These are phyloP conservation scores for Pseudocercospora pini-densiflorae DNA, from an alignment of 2,329 filamentous ascomycete genomes.

Conservation along the genomic window DNA sequence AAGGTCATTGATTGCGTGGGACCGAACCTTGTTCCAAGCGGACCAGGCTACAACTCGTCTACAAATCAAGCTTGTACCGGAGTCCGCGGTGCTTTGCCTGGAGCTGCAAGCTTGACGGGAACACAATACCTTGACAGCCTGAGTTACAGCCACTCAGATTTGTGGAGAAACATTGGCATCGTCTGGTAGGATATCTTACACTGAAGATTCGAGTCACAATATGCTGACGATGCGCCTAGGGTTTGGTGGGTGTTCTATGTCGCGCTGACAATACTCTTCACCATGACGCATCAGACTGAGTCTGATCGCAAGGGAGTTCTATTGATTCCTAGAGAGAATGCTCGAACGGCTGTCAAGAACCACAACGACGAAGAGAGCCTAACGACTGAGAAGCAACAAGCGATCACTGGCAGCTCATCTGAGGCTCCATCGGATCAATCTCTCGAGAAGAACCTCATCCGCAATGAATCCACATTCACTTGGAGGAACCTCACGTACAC, in stretches of 20 bases:
- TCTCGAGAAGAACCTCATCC: conserved; percentile 47
- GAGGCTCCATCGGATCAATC: conserved; percentile 34
- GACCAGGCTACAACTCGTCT: conserved; percentile 44
- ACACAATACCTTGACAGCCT: conserved; percentile 63
- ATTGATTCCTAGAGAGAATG: conserved; percentile 64
- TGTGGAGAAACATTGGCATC: conserved; percentile 67
- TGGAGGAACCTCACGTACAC: conserved; percentile 85
- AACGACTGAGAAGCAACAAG: conserved; percentile 8
- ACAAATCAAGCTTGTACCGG: conserved; percentile 43
- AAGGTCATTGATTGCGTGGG: conserved; percentile 50
- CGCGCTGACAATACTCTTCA: conserved; percentile 61
- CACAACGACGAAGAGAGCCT: conserved; percentile 23
- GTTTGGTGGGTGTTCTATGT: conserved; percentile 66
- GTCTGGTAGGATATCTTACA: conserved; percentile 47
- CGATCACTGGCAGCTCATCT: conserved; percentile 18
- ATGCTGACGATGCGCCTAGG: conserved; percentile 31
- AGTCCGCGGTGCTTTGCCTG: conserved; percentile 62
- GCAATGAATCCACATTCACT: conserved; percentile 73
- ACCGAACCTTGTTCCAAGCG: conserved; percentile 43
- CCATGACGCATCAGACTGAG: conserved; percentile 57
- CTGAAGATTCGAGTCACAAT: conserved; percentile 12
- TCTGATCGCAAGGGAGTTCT: conserved; percentile 39
- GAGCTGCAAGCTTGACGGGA: conserved; percentile 60
- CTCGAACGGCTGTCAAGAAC: conserved; percentile 41
- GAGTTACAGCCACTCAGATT: conserved; percentile 47